A percentile compares a stretch with the other conserved stretches of the same genome.
These are phyloP conservation scores for Eucalyptus rudis DNA, from an alignment of 345 rosid species.

Conservation along the genomic window DNA sequence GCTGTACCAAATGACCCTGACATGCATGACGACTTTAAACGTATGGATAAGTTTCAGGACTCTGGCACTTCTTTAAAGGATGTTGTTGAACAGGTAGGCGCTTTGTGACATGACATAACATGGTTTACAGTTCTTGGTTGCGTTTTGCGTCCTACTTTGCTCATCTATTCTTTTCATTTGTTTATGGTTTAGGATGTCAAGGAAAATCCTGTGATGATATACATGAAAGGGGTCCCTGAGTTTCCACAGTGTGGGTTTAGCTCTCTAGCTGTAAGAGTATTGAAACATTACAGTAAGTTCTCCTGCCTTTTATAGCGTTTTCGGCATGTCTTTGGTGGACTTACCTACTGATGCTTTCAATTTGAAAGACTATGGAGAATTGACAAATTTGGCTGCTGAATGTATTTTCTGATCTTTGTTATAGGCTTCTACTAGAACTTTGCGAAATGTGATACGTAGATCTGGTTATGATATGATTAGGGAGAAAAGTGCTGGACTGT, in stretches of 20 bases:
- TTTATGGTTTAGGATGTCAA: conserved; percentile 56
- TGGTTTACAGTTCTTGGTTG: too few relatives aligned
- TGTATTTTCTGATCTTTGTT: background rate
- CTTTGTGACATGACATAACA: background rate
- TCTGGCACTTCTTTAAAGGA: conserved; percentile 42
- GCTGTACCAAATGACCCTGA: conserved; percentile 63
- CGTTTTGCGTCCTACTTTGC: background rate
- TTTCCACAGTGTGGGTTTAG: conserved; percentile 94
- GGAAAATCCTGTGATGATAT: conserved; percentile 86
- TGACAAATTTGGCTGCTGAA: background rate
- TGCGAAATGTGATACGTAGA: background rate
- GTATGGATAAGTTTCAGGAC: conserved; percentile 38
- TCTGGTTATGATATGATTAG: background rate
- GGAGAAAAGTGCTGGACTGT: background rate
- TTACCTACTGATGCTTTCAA: too few relatives aligned
- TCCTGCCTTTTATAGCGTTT: background rate
- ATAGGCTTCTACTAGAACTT: background rate
- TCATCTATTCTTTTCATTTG: background rate
- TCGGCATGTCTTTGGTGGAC: background rate
- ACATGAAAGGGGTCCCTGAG: conserved; percentile 95
- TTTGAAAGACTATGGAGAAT: background rate
- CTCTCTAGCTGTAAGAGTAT: conserved; percentile 72
- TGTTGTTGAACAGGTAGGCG: conserved; percentile 61
- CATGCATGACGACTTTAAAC: conserved; percentile 78
- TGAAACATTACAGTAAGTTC: conserved; percentile 66